Percentiles rank a stretch among this genome's conserved stretches.
These are phyloP conservation scores for Carex kokanica DNA, from an alignment of 176 grass and related monocot species.

Conservation along the genomic window DNA sequence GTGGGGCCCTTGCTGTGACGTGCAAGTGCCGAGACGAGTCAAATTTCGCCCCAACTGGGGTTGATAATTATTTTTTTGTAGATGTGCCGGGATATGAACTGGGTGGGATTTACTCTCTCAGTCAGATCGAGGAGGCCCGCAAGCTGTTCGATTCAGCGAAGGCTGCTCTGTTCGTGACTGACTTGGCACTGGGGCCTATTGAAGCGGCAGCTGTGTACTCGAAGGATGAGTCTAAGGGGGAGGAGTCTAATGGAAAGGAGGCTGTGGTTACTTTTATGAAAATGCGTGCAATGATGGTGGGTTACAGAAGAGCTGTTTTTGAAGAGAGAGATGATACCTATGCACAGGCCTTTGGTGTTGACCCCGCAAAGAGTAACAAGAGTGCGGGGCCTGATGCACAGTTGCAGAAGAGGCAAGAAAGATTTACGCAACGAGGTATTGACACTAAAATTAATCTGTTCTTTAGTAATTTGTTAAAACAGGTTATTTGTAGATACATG, in stretches of 20 bases:
- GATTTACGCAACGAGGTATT: constrained; percentile 80
- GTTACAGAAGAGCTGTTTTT: constrained; percentile 49
- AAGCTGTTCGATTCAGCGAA: constrained; percentile 40
- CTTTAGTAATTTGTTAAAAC: constrained; percentile 11
- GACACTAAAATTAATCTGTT: constrained; percentile 38
- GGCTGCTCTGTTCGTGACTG: constrained; percentile 34
- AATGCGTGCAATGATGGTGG: constrained; percentile 45
- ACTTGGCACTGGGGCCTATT: constrained; percentile 37
- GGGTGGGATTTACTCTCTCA: constrained; percentile 56
- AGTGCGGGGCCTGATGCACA: constrained; percentile 14
- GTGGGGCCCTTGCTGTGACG: constrained; percentile 53
- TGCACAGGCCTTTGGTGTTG: constrained; percentile 72
- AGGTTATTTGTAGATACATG: constrained; percentile 2
- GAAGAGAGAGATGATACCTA: constrained; percentile 65
- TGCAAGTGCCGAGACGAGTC: constrained; percentile 48
- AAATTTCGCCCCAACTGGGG: constrained; percentile 38
- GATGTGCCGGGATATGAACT: constrained; percentile 69
- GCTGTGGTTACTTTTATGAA: constrained; percentile 33
- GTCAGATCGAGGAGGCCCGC: constrained; percentile 42
- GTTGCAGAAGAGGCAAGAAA: constrained; percentile 34
- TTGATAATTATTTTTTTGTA: constrained; percentile 47
- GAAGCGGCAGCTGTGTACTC: constrained; percentile 5
- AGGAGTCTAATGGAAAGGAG: background rate
- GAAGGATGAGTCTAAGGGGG: no score
- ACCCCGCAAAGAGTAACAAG: constrained; percentile 23